Base-by-base conservation (phyloP, 495 filamentous ascomycete genomes). In the Pyronema omphalodes region DNA sequence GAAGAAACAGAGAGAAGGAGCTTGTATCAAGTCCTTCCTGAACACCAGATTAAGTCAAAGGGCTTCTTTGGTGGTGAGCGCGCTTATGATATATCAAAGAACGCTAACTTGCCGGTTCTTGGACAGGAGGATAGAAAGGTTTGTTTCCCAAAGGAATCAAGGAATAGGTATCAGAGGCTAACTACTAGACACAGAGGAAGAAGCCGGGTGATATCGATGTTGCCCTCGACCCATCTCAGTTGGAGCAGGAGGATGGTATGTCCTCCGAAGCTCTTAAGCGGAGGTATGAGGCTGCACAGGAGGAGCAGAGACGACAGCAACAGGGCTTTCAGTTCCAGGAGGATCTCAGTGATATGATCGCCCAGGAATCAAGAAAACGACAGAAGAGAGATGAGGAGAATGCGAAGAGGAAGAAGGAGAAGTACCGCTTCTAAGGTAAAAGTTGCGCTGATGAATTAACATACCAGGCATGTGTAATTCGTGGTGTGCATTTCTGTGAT, bases 1-100 rank as follows among this genome's bases (percentile, higher is more conserved):
- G 88, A 94, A 58, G 61, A 64, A 36, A 77, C 76, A 15, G 74
- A 79, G 52, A 84, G 82, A 6, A 77, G 83, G 36, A 78, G 76
- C 40, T 84, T 91, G 8, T 93, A 91, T 66, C 88, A 87, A 48
- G 84, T 98, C 47, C 74, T 98, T 11, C 87, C 88, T 3, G 91
- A 98, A 71, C 82, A 83, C 55, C 78, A 83, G 63, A 78, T 84
- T 15, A 77, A 80, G 47, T 77, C 84, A 12, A 82, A 89, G 57
- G 91, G 91, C 41, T 96, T 96, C 74, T 96, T 98, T 64, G 91
- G 91, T 39, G 85, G 87, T 55, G 91, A 98, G 59, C 81, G 83
- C 60, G 82, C 81, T 11, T 98, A 98, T 68, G 87, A 96, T 69
- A 75, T 98, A 45, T 70, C 60, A 40, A 67, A 70, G 56, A 75